Base-by-base conservation (phyloP, 2,329 filamentous ascomycete species). In the Incumbomyces delicatus region DNA sequence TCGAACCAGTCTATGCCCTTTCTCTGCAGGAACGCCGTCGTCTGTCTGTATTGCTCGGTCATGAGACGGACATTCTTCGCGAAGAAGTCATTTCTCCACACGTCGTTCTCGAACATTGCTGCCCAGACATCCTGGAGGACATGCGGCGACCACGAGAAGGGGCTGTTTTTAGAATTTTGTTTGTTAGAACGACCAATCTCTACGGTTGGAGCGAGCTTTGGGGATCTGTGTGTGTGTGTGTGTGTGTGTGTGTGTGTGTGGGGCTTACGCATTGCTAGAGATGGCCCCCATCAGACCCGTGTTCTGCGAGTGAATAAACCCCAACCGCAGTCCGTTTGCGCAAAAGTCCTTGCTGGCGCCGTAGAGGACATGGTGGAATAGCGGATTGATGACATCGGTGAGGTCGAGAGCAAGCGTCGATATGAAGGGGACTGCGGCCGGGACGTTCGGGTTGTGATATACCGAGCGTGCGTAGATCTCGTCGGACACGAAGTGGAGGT, bases 391-490 rank as follows among this genome's bases (percentile, higher is more conserved):
- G 76, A 0, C 80, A 61, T 2, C 68, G 62, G 13, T 57, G 51
- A 2, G 67, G 29, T 71, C 63, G 13, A 77, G 67, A 0, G 70
- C 64, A 1, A 76, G 61, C 0, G 62, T 61, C 0, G 73, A 76
- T 7, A 66, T 64, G 48, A 78, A 78, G 0, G 62, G 56, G 0
- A 61, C 50, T 1, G 57, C 52, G 0, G 52, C 40, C 0, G 60
- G 56, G 1, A 46, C n/a, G 1, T 50, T 51, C 33, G 34, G 61
- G 49, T 69, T 75, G 5, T 65, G 52, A 55, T 69, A 80, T 1
- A 72, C 61, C 0, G 75, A 78, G 3, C 74, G 55, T 1, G 74
- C 77, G 53, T 80, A 80, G 30, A 80, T 71, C 55, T 80, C 77
- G 56, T 80, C 76, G 51, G 68, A 71, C 58, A 80, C 68, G 37